A percentile compares a stretch with the other conserved stretches of the same genome.
Evolutionary conservation across 2,329 filamentous ascomycete genomes (phyloP).

Genomic region (Phialophora verrucosa): DNA sequence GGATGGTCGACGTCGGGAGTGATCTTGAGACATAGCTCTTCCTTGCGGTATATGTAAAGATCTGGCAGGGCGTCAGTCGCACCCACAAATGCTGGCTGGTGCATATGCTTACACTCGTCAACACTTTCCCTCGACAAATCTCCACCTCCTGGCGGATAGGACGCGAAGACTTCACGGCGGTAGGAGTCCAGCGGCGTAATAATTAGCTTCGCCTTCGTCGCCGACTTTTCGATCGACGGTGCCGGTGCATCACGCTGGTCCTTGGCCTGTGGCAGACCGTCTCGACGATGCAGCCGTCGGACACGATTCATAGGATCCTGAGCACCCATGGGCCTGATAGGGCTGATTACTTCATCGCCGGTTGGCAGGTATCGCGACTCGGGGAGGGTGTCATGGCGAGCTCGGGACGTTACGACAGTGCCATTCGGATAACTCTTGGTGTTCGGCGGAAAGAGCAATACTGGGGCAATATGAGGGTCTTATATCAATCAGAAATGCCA

Average conservation of each 20-base stretch:
- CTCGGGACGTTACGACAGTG: background rate
- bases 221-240: background rate
- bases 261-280: slow-evolving; percentile 2
- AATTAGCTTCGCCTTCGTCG: slow-evolving; percentile 21
- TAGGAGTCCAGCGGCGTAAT: slow-evolving; percentile 27
- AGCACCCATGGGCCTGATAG: slow-evolving; percentile 22
- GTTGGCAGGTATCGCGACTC: background rate
- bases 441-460: background rate
- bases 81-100: background rate
- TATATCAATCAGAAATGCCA: background rate
- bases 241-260: background rate
- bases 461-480: background rate
- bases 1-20: slow-evolving; percentile 30
- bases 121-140: slow-evolving; percentile 21
- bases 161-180: slow-evolving; percentile 27
- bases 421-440: background rate
- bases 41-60: slow-evolving; percentile 17
- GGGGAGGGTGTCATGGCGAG: background rate
- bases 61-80: slow-evolving; percentile 17
- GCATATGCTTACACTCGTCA: slow-evolving; percentile 29
- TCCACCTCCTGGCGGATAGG: slow-evolving; percentile 23
- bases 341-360: slow-evolving; percentile 10
- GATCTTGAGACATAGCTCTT: slow-evolving; percentile 29
- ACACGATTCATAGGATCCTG: slow-evolving; percentile 10
- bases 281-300: slow-evolving; percentile 7